These are phyloP conservation scores for Fragilariopsis cylindrus DNA, from an alignment of 108 stramenopile genomes.

Conservation along the genomic window DNA sequence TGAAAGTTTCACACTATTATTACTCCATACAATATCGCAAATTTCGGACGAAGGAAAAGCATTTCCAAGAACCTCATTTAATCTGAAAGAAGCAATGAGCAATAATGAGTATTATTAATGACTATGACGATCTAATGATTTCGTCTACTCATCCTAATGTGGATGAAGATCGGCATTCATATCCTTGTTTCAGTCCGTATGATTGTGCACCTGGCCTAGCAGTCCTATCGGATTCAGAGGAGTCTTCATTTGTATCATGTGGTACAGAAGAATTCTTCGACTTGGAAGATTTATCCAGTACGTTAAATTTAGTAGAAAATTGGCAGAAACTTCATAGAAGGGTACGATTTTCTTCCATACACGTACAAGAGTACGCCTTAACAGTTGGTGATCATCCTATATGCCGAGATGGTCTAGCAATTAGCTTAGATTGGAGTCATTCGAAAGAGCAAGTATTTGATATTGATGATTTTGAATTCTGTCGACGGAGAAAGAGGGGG, in stretches of 20 bases:
- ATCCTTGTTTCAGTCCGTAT: background rate
- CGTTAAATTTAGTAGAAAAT: constrained; percentile 17
- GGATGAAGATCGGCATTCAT: background rate
- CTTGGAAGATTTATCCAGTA: constrained; percentile 11
- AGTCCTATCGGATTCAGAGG: constrained; percentile 5
- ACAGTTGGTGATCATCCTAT: constrained; percentile 55
- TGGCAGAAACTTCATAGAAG: constrained; percentile 14
- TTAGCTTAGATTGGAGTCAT: constrained; percentile 57
- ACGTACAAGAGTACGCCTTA: constrained; percentile 39
- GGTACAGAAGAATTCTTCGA: constrained; percentile 19
- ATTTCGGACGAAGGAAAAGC: too few species aligned
- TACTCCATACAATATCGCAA: too few species aligned
- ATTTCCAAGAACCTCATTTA: background rate
- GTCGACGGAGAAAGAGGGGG: constrained; percentile 8
- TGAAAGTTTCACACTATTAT: too few species aligned
- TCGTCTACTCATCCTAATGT: background rate
- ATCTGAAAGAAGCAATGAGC: background rate
- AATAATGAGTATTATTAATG: background rate
- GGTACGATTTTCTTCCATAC: constrained; percentile 17
- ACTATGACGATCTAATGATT: background rate
- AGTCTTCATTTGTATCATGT: background rate
- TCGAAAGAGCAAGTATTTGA: constrained; percentile 27
- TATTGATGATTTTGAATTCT: constrained; percentile 31
- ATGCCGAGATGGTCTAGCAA: constrained; percentile 41
- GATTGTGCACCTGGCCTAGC: constrained; percentile 5